Percentiles rank a stretch among this genome's conserved stretches.
phyloP scores from a whole-genome alignment of 805 yeast genomes.

The Danielozyma ontarioensis region DNA sequence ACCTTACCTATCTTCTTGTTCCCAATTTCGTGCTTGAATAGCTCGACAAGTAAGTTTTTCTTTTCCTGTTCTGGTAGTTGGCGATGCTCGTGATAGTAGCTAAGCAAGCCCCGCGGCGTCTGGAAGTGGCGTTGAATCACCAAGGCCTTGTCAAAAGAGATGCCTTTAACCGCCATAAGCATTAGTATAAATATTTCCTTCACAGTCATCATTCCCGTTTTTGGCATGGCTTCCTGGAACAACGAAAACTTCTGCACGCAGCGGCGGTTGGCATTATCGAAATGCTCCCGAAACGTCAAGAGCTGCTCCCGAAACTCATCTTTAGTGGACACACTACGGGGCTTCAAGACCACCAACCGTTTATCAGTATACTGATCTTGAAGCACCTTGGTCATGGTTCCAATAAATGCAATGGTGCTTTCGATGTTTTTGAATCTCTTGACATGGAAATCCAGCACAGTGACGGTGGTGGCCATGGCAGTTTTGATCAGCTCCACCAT shows the following conservation, averaged over 20 bases:
- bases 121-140: constrained; percentile 65
- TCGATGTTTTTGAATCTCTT: constrained; percentile 67
- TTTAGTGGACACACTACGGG: constrained; percentile 45
- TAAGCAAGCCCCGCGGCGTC: constrained; percentile 62
- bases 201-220: constrained; percentile 64
- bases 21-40: constrained; percentile 41
- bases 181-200: constrained; percentile 70
- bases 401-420: constrained; percentile 63
- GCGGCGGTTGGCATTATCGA: constrained; percentile 24
- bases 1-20: constrained; percentile 48
- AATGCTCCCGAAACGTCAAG: constrained; percentile 39
- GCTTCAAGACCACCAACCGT: constrained; percentile 46
- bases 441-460: constrained; percentile 61
- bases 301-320: constrained; percentile 43
- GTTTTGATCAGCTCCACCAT: constrained; percentile 71
- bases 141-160: constrained; percentile 80
- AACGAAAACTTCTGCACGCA: constrained; percentile 30
- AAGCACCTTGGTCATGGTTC: constrained; percentile 44
- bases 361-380: constrained; percentile 30
- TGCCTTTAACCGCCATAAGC: constrained; percentile 76
- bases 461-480: constrained; percentile 64
- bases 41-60: constrained; percentile 20
- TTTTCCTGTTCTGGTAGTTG: constrained; percentile 17
- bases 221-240: constrained; percentile 66
- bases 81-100: constrained; percentile 35